Evolutionary conservation across 2,329 filamentous ascomycete genomes (phyloP), one percentile per base, ranked within the genome.

Genomic region (Aspergillus versicolor): DNA sequence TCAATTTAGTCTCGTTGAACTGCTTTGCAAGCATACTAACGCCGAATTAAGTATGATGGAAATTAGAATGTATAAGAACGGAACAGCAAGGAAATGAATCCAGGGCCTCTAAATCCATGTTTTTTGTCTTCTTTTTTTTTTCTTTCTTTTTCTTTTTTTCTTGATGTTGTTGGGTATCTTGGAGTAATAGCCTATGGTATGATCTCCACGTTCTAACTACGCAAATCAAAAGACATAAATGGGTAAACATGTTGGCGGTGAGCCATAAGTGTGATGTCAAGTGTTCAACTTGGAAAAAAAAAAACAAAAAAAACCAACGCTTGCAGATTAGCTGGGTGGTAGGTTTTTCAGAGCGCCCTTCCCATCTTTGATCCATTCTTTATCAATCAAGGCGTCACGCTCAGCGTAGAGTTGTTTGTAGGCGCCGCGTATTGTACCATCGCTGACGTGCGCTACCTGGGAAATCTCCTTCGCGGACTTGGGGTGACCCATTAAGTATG

Each of bases 361-460:
- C 57, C 89, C 89, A 58, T 87, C 85, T 54, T 83, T 81, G 53
- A 93, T 81, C 86, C 91, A 93, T 59, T 89, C 85, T 51, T 85
- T 80, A 64, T 89, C 86, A 67, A 97, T 85, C 57, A 99, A 77
- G 60, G 84, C 82, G 54, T 93, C 87, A 50, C 87, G 85, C 48
- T 88, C 87, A 17, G 82, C 81, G 71, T 92, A 93, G 48, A 99
- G 82, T 68, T 90, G 87, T 71, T 94, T 94, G 80, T 97, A 99
- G 0, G 93, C 92, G 24, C 91, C 95, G 68, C 95, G 92, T 67
- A 99, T 96, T 0, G 94, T 99, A 54, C 94, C 92, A 70, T 99
- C 95, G 72, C 92, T 97, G 27, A 99, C 94, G 63, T 91, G 91
- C 1, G 90, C 91, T 17, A 94, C 88, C 22, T 77, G 75, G 5